Percentiles rank a stretch among this genome's conserved stretches.
phyloP scores from a whole-genome alignment of 768 basidiomycete genomes.

The Suillus brevipes region DNA sequence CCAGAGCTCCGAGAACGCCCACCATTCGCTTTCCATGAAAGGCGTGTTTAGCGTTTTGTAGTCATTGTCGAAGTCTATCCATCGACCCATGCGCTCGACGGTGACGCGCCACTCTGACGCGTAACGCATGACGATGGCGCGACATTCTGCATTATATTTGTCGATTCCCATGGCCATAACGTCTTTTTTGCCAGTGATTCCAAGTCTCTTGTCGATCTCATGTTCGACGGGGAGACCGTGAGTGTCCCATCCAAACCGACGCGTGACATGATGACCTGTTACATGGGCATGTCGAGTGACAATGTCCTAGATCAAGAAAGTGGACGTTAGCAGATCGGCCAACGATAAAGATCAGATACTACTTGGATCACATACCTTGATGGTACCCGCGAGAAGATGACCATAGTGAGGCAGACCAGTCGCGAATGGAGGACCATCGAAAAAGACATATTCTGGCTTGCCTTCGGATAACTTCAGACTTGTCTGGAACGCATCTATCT shows the following conservation, averaged over 20 bases:
- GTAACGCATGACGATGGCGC: slow-evolving; percentile 97
- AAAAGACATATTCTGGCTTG: slow-evolving; percentile 89
- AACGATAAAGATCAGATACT: slow-evolving; percentile 11
- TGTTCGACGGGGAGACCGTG: slow-evolving; percentile 99
- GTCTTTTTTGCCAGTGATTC: slow-evolving; percentile 90
- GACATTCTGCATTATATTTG: slow-evolving; percentile 96
- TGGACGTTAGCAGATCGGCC: neutral
- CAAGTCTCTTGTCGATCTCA: slow-evolving; percentile 96
- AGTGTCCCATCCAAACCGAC: slow-evolving; percentile 98
- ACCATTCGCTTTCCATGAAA: slow-evolving; percentile 99
- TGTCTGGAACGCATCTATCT: slow-evolving; percentile 97
- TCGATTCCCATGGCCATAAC: slow-evolving; percentile 95
- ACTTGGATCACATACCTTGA: slow-evolving; percentile 62
- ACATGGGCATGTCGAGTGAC: slow-evolving; percentile 95
- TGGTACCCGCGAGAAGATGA: slow-evolving; percentile 88
- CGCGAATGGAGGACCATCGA: slow-evolving; percentile 96
- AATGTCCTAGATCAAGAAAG: slow-evolving; percentile 69
- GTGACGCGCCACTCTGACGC: slow-evolving; percentile 91
- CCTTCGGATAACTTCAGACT: slow-evolving; percentile 91
- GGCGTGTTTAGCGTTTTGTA: slow-evolving; percentile 94
- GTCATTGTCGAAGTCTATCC: slow-evolving; percentile 99
- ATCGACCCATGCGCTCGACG: slow-evolving; percentile 97
- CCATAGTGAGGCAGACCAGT: slow-evolving; percentile 97
- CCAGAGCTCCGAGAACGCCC: slow-evolving; percentile 96
- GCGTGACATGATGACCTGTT: slow-evolving; percentile 87